Evolutionary conservation across 2,329 filamentous ascomycete genomes (phyloP).

Genomic region (Nemania diffusa): DNA sequence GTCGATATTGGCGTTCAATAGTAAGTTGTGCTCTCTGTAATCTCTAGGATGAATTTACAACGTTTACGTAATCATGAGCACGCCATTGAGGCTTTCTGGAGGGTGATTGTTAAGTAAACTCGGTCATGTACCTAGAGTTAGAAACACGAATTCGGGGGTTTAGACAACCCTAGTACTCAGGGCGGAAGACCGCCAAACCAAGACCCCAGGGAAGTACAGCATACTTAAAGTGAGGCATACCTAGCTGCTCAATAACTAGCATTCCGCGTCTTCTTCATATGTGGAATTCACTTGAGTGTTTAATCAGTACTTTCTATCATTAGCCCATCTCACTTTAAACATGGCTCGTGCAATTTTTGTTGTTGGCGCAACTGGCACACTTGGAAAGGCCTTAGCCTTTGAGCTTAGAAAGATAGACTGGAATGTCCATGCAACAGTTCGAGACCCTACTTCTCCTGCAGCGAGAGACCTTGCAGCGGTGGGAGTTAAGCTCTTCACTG

Average conservation of each 20-base stretch:
- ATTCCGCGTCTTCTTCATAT: background rate
- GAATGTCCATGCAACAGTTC: slow-evolving; percentile 35
- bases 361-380: slow-evolving; percentile 36
- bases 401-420: slow-evolving; percentile 33
- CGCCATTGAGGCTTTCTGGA: too few species aligned
- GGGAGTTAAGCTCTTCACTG: slow-evolving; percentile 36
- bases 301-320: background rate
- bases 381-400: slow-evolving; percentile 36
- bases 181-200: background rate
- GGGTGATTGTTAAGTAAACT: too few species aligned
- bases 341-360: slow-evolving; percentile 40
- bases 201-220: too few species aligned
- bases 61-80: too few species aligned
- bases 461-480: slow-evolving; percentile 25
- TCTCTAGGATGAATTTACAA: too few species aligned
- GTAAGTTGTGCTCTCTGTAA: too few species aligned
- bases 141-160: too few species aligned
- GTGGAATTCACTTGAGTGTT: too few species aligned
- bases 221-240: too few species aligned
- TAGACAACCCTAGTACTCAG: too few species aligned
- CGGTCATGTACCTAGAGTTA: too few species aligned
- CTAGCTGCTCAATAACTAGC: background rate
- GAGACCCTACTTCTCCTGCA: slow-evolving; percentile 26
- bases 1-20: too few species aligned
- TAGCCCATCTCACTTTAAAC: background rate